These are phyloP conservation scores for Alternaria panax DNA, from an alignment of 2,329 filamentous ascomycete species.

Conservation along the genomic window DNA sequence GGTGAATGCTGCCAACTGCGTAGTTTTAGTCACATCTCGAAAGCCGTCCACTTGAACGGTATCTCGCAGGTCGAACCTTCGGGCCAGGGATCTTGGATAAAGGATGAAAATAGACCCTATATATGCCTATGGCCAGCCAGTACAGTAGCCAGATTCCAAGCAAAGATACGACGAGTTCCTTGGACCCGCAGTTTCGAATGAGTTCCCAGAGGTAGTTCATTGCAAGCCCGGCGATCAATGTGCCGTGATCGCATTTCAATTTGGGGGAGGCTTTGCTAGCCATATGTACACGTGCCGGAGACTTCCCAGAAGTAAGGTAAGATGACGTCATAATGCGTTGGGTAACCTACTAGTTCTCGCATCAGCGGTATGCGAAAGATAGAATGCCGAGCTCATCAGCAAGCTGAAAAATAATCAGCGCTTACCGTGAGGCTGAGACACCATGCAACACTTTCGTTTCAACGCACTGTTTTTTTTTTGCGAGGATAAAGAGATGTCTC, in stretches of 20 bases:
- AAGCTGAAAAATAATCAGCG: neutral
- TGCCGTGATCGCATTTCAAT: neutral
- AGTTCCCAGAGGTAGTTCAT: neutral
- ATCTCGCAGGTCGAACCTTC: neutral
- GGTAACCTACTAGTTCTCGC: neutral
- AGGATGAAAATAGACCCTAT: neutral
- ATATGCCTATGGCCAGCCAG: neutral
- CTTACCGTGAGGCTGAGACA: neutral
- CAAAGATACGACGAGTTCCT: neutral
- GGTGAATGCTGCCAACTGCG: neutral
- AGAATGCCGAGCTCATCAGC: neutral
- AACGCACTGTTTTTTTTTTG: too few species aligned
- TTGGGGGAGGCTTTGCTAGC: neutral
- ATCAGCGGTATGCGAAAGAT: neutral
- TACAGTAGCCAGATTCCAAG: neutral
- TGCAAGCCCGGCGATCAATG: neutral
- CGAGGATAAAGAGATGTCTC: too few species aligned
- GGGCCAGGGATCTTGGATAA: neutral
- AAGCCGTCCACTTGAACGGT: too few species aligned
- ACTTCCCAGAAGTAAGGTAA: neutral
- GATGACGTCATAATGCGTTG: neutral
- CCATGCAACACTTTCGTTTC: too few species aligned
- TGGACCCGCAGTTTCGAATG: neutral
- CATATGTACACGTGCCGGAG: neutral
- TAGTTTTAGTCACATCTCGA: neutral